A percentile compares a stretch with the other conserved stretches of the same genome.
Evolutionary conservation across 2,329 filamentous ascomycete species (phyloP).

Genomic region (Ophiostoma sp.): DNA sequence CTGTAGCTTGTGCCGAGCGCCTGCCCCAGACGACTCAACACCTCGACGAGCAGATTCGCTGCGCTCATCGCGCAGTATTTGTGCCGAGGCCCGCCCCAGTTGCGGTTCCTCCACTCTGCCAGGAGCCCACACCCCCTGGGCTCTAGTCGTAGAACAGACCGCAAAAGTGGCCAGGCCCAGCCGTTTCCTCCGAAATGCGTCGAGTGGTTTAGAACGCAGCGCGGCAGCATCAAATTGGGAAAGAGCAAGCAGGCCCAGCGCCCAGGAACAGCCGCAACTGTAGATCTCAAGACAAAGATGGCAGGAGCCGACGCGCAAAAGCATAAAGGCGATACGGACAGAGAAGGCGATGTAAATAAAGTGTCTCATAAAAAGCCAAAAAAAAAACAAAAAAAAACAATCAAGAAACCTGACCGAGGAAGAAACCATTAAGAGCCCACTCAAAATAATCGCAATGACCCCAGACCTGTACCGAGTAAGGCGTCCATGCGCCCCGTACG

Average conservation of each 20-base stretch:
- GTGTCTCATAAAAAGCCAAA: neutral
- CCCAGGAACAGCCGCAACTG: neutral
- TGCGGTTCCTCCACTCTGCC: neutral
- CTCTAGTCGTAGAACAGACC: neutral
- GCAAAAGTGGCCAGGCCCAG: conserved; percentile 7
- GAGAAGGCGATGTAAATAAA: neutral
- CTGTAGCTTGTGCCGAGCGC: conserved; percentile 20
- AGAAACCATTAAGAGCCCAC: neutral
- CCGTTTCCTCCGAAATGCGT: conserved; percentile 8
- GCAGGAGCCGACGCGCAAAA: neutral
- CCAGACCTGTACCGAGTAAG: neutral
- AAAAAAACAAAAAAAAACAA: no score
- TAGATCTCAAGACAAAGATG: neutral
- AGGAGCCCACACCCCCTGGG: neutral
- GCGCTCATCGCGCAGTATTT: neutral
- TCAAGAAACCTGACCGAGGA: neutral
- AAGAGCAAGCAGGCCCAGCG: neutral
- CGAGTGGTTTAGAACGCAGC: neutral
- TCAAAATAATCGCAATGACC: neutral
- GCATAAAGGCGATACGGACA: neutral
- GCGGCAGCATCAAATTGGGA: neutral
- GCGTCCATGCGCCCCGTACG: neutral
- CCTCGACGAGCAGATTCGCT: neutral
- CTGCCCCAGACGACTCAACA: neutral
- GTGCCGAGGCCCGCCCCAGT: conserved; percentile 16